phyloP scores from a whole-genome alignment of 306 rosid genomes.

The Rubus parviflorus region DNA sequence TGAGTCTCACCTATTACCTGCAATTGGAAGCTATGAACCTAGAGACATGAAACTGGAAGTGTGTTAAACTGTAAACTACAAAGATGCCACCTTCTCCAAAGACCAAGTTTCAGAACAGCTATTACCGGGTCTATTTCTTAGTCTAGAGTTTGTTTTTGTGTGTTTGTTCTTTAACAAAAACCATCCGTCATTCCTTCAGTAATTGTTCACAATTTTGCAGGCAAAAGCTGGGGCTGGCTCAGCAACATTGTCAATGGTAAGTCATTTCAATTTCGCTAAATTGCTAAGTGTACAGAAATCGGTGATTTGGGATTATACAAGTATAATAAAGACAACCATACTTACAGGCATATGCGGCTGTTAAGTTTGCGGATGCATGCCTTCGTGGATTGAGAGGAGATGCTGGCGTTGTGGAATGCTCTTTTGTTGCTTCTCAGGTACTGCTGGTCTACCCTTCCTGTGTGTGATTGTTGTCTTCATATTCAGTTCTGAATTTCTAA shows the following conservation, averaged over 20 bases:
- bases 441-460: conserved; percentile 11
- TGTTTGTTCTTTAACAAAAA: neutral
- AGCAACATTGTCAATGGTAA: conserved; percentile 92
- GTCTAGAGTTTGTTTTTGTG: neutral
- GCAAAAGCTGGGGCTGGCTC: conserved; percentile 99
- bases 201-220: conserved; percentile 36
- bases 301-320: neutral
- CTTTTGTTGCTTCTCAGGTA: conserved; percentile 82
- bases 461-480: neutral
- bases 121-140: neutral
- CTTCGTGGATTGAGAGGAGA: conserved; percentile 93
- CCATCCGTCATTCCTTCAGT: neutral
- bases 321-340: neutral
- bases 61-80: no score
- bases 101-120: no score
- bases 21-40: no score
- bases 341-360: conserved; percentile 86
- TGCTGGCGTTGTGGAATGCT: conserved; percentile 80
- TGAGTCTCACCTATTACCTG: no score
- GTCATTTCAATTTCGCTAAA: neutral
- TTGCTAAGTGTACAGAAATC: neutral
- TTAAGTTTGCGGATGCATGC: conserved; percentile 79
- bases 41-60: no score
- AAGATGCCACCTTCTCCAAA: no score
- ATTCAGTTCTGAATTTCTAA: conserved; percentile 12